These are phyloP conservation scores for Primulina huaijiensis DNA, from an alignment of 257 asterid species.

Conservation along the genomic window DNA sequence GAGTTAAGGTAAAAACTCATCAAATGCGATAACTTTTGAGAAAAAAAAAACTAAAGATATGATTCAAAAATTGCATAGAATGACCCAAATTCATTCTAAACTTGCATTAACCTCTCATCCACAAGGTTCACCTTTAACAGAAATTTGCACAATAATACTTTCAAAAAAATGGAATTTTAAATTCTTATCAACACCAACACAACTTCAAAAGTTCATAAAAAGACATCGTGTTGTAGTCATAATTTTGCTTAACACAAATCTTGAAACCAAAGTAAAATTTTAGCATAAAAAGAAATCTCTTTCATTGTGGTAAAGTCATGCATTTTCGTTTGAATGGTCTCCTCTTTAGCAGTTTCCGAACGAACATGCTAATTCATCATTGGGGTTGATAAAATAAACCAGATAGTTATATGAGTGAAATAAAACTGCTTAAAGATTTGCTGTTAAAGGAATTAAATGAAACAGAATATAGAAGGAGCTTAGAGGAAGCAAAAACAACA, in stretches of 20 bases:
- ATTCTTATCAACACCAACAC: not conserved
- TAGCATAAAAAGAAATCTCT: not conserved
- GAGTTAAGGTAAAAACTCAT: slow-evolving; percentile 17
- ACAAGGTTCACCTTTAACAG: slow-evolving; percentile 6
- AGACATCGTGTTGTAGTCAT: not conserved
- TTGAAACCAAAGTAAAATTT: not conserved
- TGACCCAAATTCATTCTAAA: slow-evolving; percentile 5
- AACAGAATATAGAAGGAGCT: not conserved
- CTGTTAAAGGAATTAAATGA: no score
- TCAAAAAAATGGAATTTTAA: slow-evolving; percentile 8
- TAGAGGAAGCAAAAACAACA: not conserved
- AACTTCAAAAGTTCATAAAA: not conserved
- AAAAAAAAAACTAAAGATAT: not conserved
- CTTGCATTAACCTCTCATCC: slow-evolving; percentile 6
- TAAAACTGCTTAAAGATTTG: no score
- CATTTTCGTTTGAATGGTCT: not conserved
- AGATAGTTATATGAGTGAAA: no score
- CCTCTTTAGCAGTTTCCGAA: not conserved
- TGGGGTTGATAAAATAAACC: no score
- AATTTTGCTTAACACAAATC: no score
- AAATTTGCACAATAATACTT: not conserved
- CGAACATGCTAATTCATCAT: not conserved
- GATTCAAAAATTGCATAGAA: not conserved
- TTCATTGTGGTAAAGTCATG: not conserved
- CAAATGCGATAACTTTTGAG: not conserved